phyloP scores from a whole-genome alignment of 2,329 filamentous ascomycete species.

The Nothopassalora personata region DNA sequence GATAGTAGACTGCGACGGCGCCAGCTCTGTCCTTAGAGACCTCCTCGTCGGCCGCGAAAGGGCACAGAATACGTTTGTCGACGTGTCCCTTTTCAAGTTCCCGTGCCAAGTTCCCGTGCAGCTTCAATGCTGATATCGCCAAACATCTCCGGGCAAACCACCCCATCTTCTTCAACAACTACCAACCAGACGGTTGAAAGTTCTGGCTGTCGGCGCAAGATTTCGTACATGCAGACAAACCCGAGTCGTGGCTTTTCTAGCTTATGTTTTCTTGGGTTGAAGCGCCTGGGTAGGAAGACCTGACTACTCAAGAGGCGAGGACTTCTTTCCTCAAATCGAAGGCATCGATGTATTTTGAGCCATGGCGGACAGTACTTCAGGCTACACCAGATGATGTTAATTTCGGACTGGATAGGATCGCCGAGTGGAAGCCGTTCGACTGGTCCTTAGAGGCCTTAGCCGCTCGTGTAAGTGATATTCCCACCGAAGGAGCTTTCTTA shows the following conservation, averaged over 20 bases:
- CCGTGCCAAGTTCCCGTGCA: slow-evolving; percentile 9
- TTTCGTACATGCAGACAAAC: slow-evolving; percentile 1
- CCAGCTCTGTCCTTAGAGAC: slow-evolving; percentile 11
- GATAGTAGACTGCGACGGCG: slow-evolving; percentile 17
- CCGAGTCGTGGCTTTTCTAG: slow-evolving; percentile 11
- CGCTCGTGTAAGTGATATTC: slow-evolving; percentile 3
- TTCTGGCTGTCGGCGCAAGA: slow-evolving; percentile 8
- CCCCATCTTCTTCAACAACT: slow-evolving; percentile 14
- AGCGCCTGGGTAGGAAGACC: not conserved
- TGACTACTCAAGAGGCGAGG: slow-evolving; percentile 8
- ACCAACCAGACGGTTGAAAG: slow-evolving; percentile 5
- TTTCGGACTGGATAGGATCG: slow-evolving; percentile 10
- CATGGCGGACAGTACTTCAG: slow-evolving; percentile 8
- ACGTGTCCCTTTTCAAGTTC: slow-evolving; percentile 15
- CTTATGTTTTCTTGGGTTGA: slow-evolving; percentile 11
- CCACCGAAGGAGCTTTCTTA: not conserved
- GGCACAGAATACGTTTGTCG: slow-evolving; percentile 3
- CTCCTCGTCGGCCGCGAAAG: slow-evolving; percentile 11
- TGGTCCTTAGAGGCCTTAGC: slow-evolving; percentile 11
- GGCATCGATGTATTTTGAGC: slow-evolving; percentile 9
- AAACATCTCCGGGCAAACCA: slow-evolving; percentile 4
- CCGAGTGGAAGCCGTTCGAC: slow-evolving; percentile 10
- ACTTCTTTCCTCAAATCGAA: slow-evolving; percentile 11
- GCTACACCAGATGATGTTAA: slow-evolving; percentile 6
- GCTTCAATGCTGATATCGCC: slow-evolving; percentile 6